These are phyloP conservation scores for Ogataea parapolymorpha DNA, from an alignment of 805 yeast species.

Conservation along the genomic window DNA sequence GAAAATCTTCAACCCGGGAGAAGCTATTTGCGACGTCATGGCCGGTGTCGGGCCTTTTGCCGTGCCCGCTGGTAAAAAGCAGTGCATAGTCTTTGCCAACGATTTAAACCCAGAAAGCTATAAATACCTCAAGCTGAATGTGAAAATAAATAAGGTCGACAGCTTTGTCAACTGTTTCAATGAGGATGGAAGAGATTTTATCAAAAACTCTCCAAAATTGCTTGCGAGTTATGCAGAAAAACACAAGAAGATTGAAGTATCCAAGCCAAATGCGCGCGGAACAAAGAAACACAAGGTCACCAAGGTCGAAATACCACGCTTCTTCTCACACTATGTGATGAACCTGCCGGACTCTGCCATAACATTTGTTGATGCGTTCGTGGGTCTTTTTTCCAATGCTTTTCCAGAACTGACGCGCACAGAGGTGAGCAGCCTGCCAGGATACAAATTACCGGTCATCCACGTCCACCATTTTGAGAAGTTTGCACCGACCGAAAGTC, in stretches of 20 bases:
- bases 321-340: conserved; percentile 80
- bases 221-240: conserved; percentile 45
- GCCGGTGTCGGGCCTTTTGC: conserved; percentile 99
- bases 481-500: conserved; percentile 62
- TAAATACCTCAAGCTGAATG: conserved; percentile 65
- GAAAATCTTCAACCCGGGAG: conserved; percentile 51
- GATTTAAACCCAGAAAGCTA: conserved; percentile 89
- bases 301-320: conserved; percentile 45
- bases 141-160: conserved; percentile 57
- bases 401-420: conserved; percentile 36
- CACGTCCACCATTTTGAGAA: conserved; percentile 94
- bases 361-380: conserved; percentile 71
- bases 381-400: conserved; percentile 59
- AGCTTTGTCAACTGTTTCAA: conserved; percentile 61
- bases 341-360: conserved; percentile 93
- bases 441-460: conserved; percentile 64
- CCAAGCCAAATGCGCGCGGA: conserved; percentile 24
- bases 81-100: conserved; percentile 79
- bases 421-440: conserved; percentile 36
- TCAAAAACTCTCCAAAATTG: conserved; percentile 52
- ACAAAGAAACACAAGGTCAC: conserved; percentile 23
- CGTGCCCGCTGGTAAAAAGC: conserved; percentile 88
- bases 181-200: conserved; percentile 81
- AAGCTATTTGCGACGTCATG: conserved; percentile 89
- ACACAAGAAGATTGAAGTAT: conserved; percentile 37